Evolutionary conservation across 148 eudicot species (phyloP).

Genomic region (Arbutus unedo): DNA sequence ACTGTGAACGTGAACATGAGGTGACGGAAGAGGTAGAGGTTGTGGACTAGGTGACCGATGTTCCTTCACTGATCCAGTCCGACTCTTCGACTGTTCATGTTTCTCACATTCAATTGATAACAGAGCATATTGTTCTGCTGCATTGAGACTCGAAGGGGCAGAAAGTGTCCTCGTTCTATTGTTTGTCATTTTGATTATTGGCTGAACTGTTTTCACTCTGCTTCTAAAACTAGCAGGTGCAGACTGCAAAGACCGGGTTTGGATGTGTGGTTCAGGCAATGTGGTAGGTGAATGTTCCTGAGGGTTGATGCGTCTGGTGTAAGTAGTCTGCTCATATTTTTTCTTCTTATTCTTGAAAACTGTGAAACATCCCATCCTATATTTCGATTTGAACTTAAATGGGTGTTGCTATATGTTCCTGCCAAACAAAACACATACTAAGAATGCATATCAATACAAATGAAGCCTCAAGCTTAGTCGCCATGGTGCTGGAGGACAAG

Average conservation of each 20-base stretch:
- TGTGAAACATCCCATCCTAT: slow-evolving; percentile 81
- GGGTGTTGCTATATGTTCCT: slow-evolving; percentile 10
- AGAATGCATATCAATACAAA: slow-evolving; percentile 9
- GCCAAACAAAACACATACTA: slow-evolving; percentile 15
- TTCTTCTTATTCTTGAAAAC: slow-evolving; percentile 81
- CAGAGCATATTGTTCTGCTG: slow-evolving; percentile 58
- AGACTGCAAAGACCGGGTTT: slow-evolving; percentile 58
- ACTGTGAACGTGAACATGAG: slow-evolving; percentile 54
- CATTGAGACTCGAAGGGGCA: slow-evolving; percentile 76
- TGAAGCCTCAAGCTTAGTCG: not conserved
- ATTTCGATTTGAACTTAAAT: slow-evolving; percentile 16
- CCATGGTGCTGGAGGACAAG: not conserved
- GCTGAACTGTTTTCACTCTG: slow-evolving; percentile 46
- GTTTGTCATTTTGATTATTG: slow-evolving; percentile 28
- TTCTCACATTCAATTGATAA: slow-evolving; percentile 55
- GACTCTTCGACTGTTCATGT: slow-evolving; percentile 43
- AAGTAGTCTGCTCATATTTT: slow-evolving; percentile 50
- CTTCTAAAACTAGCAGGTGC: slow-evolving; percentile 88
- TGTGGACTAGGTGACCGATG: slow-evolving; percentile 62
- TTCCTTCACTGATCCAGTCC: slow-evolving; percentile 40
- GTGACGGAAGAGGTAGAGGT: slow-evolving; percentile 95
- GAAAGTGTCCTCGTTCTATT: slow-evolving; percentile 63
- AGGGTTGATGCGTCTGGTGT: slow-evolving; percentile 54
- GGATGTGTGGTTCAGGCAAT: slow-evolving; percentile 71
- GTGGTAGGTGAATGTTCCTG: slow-evolving; percentile 69